phyloP scores from a whole-genome alignment of 169 alveolate genomes.

The Plasmodium blacklocki region DNA sequence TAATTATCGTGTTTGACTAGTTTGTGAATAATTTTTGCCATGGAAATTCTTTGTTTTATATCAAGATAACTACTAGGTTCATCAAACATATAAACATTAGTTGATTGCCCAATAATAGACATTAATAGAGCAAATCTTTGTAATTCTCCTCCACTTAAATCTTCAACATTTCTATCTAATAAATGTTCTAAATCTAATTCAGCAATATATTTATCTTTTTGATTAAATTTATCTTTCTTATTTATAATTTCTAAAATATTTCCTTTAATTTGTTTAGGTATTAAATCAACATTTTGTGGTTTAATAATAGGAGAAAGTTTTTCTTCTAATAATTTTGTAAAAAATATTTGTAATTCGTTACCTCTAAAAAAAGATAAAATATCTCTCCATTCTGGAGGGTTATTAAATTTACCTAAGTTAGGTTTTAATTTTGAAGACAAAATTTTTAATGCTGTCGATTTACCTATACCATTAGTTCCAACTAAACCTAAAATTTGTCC shows the following conservation, averaged over 20 bases:
- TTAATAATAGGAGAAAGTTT: constrained; percentile 96
- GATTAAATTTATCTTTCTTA: constrained; percentile 92
- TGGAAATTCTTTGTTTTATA: constrained; percentile 96
- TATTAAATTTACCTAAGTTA: constrained; percentile 96
- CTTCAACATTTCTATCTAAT: constrained; percentile 94
- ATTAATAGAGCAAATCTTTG: constrained; percentile 98
- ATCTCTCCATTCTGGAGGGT: constrained; percentile 98
- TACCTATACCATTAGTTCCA: constrained; percentile 97
- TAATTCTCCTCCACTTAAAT: constrained; percentile 99
- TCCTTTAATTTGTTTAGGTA: constrained; percentile 93
- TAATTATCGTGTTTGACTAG: constrained; percentile 93
- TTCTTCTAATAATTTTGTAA: constrained; percentile 96
- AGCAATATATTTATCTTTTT: constrained; percentile 87
- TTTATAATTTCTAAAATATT: constrained; percentile 88
- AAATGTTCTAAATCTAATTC: constrained; percentile 95
- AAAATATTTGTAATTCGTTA: constrained; percentile 97
- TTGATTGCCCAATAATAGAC: constrained; percentile 92
- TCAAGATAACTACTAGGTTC: constrained; percentile 99
- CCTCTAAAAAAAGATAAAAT: constrained; percentile 97
- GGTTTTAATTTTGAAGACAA: constrained; percentile 98
- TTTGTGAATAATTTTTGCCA: constrained; percentile 95
- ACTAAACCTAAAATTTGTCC: constrained; percentile 96
- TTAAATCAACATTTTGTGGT: constrained; percentile 98
- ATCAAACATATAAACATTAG: constrained; percentile 98
- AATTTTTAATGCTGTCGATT: constrained; percentile 98